Percentiles rank a stretch among this genome's conserved stretches.
phyloP scores from a whole-genome alignment of 306 rosid genomes.

The Oemleria cerasiformis region DNA sequence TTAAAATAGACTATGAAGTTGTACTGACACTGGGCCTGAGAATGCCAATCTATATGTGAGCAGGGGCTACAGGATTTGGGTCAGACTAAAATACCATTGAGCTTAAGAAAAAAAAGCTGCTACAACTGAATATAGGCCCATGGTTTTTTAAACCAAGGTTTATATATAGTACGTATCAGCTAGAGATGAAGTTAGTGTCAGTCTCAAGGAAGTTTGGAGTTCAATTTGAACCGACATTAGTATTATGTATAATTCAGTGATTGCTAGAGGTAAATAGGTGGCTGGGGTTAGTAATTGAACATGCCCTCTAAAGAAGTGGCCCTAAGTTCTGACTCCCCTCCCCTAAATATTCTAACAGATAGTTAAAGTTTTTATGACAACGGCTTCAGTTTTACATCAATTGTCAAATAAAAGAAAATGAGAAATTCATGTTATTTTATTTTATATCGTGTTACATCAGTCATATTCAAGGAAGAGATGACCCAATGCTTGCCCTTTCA shows the following conservation, averaged over 20 bases:
- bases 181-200: not conserved
- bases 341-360: not conserved
- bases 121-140: not conserved
- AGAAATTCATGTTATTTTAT: constrained; percentile 23
- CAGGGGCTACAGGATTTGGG: not conserved
- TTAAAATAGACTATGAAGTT: not conserved
- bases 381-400: constrained; percentile 16
- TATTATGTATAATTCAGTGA: not conserved
- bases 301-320: not conserved
- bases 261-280: not conserved
- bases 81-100: not conserved
- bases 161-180: not conserved
- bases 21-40: not conserved
- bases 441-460: constrained; percentile 17
- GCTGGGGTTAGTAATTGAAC: not conserved
- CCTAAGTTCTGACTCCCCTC: not conserved
- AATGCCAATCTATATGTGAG: not conserved
- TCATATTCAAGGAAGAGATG: constrained; percentile 30
- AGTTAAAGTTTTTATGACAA: not conserved
- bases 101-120: not conserved
- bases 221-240: not conserved
- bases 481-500: constrained; percentile 31
- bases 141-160: not conserved
- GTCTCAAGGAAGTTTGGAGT: not conserved
- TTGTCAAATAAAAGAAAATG: constrained; percentile 7